Conservation (phyloP, 2,329 filamentous ascomycete genomes). For the Venturia oleaginea region DNA sequence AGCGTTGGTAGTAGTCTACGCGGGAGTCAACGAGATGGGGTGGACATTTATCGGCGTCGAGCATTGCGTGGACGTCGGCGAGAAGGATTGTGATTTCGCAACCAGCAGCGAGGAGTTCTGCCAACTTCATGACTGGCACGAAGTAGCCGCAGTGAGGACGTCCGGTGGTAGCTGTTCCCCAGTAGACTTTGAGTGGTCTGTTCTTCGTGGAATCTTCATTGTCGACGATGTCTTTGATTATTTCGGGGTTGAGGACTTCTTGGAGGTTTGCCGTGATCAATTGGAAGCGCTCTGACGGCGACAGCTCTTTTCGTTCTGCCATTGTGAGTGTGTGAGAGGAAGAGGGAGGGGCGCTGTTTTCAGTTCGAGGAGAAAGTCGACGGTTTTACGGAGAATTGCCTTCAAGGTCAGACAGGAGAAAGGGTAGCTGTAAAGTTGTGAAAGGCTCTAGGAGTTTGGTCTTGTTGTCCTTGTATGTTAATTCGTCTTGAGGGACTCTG, state of each 20-base stretch:
- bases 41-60: conserved; percentile 78
- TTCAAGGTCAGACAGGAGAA: neutral
- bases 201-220: conserved; percentile 56
- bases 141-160: conserved; percentile 85
- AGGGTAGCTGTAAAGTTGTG: neutral
- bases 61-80: conserved; percentile 54
- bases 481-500: neutral
- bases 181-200: conserved; percentile 55
- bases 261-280: conserved; percentile 50
- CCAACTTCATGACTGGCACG: conserved; percentile 80
- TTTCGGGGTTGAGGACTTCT: conserved; percentile 76
- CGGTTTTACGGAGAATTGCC: neutral
- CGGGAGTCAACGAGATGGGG: conserved; percentile 78
- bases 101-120: conserved; percentile 74
- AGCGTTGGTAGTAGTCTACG: conserved; percentile 71
- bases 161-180: conserved; percentile 82
- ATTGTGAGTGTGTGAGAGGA: neutral
- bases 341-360: neutral
- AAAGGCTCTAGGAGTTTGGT: neutral
- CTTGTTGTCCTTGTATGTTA: neutral
- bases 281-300: neutral
- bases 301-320: neutral
- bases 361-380: neutral
- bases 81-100: conserved; percentile 75
- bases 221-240: conserved; percentile 62